Conservation (phyloP, 768 basidiomycete species). For the Hemileccinum impolitum region DNA sequence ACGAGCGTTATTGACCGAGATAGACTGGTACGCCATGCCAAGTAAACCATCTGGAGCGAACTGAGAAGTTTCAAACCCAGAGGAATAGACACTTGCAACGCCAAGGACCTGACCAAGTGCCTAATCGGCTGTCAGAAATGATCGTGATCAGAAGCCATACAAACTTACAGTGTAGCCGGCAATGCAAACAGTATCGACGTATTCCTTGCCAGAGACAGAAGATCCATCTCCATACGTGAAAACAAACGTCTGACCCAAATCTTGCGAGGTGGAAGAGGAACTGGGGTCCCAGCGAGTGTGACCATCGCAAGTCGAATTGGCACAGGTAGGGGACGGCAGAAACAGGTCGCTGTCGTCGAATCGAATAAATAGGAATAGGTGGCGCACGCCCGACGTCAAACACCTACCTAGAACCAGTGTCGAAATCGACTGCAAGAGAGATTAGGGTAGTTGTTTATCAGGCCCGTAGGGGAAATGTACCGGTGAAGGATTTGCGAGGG, state of each 20-base stretch:
- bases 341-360: slow-evolving; percentile 15
- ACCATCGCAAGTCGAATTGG: slow-evolving; percentile 22
- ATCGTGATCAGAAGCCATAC: neutral
- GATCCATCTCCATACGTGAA: slow-evolving; percentile 37
- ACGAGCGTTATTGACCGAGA: slow-evolving; percentile 32
- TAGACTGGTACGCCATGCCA: slow-evolving; percentile 40
- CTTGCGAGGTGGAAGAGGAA: slow-evolving; percentile 25
- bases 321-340: slow-evolving; percentile 1
- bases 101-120: slow-evolving; percentile 9
- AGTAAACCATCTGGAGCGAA: slow-evolving; percentile 23
- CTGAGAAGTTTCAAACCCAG: neutral
- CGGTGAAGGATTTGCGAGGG: neutral
- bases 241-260: slow-evolving; percentile 21
- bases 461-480: neutral
- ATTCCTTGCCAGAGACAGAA: slow-evolving; percentile 34
- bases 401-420: slow-evolving; percentile 21
- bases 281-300: slow-evolving; percentile 25
- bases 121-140: neutral
- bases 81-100: slow-evolving; percentile 4
- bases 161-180: slow-evolving; percentile 3
- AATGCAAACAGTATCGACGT: slow-evolving; percentile 29
- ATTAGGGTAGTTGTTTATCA: neutral
- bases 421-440: slow-evolving; percentile 17
- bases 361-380: neutral
- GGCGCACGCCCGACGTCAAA: neutral